Evolutionary conservation across 257 asterid species (phyloP).

Genomic region (Solanum medicagineum): DNA sequence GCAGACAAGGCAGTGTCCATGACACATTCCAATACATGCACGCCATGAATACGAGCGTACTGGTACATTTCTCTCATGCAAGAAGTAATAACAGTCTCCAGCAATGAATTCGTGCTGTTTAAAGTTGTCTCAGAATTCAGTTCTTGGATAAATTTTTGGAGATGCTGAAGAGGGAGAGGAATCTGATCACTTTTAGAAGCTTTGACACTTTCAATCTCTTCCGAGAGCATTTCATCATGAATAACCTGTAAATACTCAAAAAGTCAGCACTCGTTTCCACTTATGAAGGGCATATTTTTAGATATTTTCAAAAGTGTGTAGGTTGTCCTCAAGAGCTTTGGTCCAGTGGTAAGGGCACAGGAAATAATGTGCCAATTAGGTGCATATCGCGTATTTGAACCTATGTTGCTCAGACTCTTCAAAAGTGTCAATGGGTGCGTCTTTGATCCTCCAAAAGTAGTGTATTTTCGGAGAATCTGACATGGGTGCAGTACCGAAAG

Average conservation of each 20-base stretch:
- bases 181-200: conserved; percentile 44
- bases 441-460: too few relatives aligned
- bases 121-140: conserved; percentile 28
- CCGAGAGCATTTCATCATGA: conserved; percentile 64
- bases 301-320: background rate
- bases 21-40: conserved; percentile 61
- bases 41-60: conserved; percentile 71
- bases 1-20: conserved; percentile 66
- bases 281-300: background rate
- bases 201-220: conserved; percentile 44
- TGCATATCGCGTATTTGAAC: background rate
- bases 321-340: background rate
- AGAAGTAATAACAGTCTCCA: conserved; percentile 33
- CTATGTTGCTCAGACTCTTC: too few relatives aligned
- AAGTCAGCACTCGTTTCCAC: background rate
- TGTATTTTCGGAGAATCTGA: too few relatives aligned
- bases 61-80: conserved; percentile 84
- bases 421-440: too few relatives aligned
- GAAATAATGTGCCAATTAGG: background rate
- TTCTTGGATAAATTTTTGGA: conserved; percentile 33
- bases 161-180: conserved; percentile 61
- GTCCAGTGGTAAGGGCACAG: background rate
- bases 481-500: too few relatives aligned
- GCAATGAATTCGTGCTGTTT: conserved; percentile 15
- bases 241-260: conserved; percentile 36